Evolutionary conservation across 805 yeast species (phyloP).

Genomic region (Starmerella scarabaei): DNA sequence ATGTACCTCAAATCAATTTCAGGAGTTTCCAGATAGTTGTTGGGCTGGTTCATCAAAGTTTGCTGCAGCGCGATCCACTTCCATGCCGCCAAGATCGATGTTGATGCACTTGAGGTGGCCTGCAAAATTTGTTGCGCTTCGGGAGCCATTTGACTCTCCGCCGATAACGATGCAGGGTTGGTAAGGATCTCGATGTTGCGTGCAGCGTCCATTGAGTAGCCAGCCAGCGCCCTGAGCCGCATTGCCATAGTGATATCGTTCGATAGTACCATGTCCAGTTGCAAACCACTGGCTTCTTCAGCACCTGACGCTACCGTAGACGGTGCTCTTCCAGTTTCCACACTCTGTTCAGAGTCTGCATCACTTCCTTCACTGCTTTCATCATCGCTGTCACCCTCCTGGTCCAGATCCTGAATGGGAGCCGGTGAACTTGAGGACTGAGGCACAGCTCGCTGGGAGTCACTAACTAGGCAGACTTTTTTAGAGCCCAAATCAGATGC

Average conservation of each 20-base stretch:
- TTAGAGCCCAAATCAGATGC: background rate
- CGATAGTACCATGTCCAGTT: slow-evolving; percentile 33
- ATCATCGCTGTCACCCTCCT: background rate
- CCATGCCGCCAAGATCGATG: slow-evolving; percentile 66
- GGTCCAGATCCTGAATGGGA: too few species aligned
- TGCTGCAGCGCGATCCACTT: slow-evolving; percentile 73
- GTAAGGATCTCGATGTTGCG: slow-evolving; percentile 41
- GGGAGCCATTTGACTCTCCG: background rate
- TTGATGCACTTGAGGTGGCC: slow-evolving; percentile 18
- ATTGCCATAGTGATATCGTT: slow-evolving; percentile 67
- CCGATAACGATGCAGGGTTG: slow-evolving; percentile 21
- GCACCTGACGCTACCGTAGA: background rate
- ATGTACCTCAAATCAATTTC: slow-evolving; percentile 67
- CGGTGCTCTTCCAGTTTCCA: slow-evolving; percentile 2
- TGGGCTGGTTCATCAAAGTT: slow-evolving; percentile 39
- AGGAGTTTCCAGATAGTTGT: slow-evolving; percentile 47
- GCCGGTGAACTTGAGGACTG: background rate
- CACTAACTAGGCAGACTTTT: background rate
- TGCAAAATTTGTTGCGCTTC: background rate
- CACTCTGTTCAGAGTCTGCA: background rate
- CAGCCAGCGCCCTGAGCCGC: slow-evolving; percentile 54
- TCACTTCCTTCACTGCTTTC: slow-evolving; percentile 7
- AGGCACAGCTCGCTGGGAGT: background rate
- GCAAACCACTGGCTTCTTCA: slow-evolving; percentile 15
- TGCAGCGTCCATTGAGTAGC: slow-evolving; percentile 60